Evolutionary conservation across 768 basidiomycete genomes (phyloP).

Genomic region (Gyrodon lividus): DNA sequence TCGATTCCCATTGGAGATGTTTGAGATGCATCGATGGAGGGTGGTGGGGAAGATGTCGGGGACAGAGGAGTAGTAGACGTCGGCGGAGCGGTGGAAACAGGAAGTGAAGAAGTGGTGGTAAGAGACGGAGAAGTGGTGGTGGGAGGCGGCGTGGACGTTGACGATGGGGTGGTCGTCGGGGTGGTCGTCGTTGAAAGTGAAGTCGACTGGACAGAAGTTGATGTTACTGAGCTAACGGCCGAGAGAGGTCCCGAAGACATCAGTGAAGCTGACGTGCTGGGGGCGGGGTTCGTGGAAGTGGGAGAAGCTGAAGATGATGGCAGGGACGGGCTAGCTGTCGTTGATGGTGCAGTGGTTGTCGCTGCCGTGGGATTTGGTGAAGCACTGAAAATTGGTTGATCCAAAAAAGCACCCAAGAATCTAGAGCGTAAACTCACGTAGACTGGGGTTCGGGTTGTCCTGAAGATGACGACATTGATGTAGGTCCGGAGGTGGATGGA

Average conservation of each 20-base stretch:
- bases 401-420: constrained; percentile 3
- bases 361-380: constrained; percentile 10
- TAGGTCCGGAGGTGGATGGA: constrained; percentile 10
- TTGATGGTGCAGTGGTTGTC: constrained; percentile 9
- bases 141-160: constrained; percentile 13
- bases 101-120: constrained; percentile 13
- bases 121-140: constrained; percentile 3
- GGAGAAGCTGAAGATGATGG: constrained; percentile 5
- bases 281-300: constrained; percentile 6
- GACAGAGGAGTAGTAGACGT: constrained; percentile 14
- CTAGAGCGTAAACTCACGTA: constrained; percentile 23
- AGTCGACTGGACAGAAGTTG: constrained; percentile 23
- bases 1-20: constrained; percentile 4
- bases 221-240: constrained; percentile 20
- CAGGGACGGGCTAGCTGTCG: constrained; percentile 15
- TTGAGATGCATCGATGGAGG: constrained; percentile 8
- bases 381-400: constrained; percentile 18
- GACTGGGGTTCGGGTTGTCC: constrained; percentile 12
- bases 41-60: constrained; percentile 5
- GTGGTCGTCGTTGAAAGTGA: constrained; percentile 17
- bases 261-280: constrained; percentile 9
- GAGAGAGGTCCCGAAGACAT: constrained; percentile 16
- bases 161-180: constrained; percentile 2
- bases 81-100: constrained; percentile 15
- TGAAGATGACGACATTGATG: constrained; percentile 11